Base-by-base conservation (phyloP, 2,329 filamentous ascomycete genomes). In the Talaromyces marneffei region DNA sequence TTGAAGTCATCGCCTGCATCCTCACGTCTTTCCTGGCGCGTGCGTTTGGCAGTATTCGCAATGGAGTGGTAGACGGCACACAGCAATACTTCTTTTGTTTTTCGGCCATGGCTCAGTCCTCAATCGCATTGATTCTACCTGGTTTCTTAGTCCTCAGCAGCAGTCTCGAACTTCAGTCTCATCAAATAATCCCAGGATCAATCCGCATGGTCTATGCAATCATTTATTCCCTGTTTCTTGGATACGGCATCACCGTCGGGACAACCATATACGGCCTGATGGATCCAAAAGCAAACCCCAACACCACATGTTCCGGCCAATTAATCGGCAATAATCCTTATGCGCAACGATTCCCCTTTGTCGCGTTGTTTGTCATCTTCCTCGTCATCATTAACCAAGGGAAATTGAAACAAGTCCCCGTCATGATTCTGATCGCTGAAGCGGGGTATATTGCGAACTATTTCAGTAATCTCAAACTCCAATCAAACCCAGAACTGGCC, bases 341-440 rank as follows among this genome's bases (percentile, higher is more conserved):
- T 37, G 65, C 72, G 0, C 83, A 81, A 64, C 83, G 82, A 61
- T 91, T 92, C 75, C 77, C 87, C 31, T 92, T 91, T 69, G 91
- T 93, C 0, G 83, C 88, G 0, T 72, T 83, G 0, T 91, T 92
- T 72, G 85, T 90, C 8, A 70, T 91, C 29, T 90, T 87, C 68
- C 81, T 93, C 40, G 87, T 88, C 63, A 81, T 92, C 68, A 87
- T 93, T 72, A 92, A 92, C 74, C 89, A 93, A 66, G 89, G 88
- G 62, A 91, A 91, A 74, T 90, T 84, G 84, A 87, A 85, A 67
- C 90, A 93, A 70, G 83, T 86, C 33, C 89, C 90, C 0, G 81
- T 89, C 56, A 93, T 93, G 89, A 76, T 89, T 3, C 48, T 84
- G 62, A 92, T 95, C 67, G 85, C 90, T 0, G 77, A 91, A 33